phyloP scores from a whole-genome alignment of 2,329 filamentous ascomycete genomes.

The Colletotrichum endophyticum region DNA sequence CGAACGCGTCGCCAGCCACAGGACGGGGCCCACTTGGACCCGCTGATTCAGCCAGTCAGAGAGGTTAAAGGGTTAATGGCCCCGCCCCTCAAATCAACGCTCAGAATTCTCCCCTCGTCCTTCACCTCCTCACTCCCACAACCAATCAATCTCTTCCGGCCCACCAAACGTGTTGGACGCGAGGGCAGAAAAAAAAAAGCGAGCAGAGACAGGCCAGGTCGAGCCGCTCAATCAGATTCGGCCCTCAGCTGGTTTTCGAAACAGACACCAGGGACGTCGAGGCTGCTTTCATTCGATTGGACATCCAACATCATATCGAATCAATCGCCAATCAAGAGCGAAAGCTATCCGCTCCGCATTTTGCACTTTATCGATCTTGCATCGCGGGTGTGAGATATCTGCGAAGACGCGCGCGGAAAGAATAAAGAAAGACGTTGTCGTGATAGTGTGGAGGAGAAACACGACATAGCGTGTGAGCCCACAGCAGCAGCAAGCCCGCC shows the following conservation, averaged over 20 bases:
- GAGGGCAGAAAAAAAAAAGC: slow-evolving; percentile 20
- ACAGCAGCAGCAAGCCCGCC: neutral
- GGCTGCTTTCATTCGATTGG: slow-evolving; percentile 13
- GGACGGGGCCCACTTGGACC: slow-evolving; percentile 36
- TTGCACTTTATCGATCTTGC: slow-evolving; percentile 18
- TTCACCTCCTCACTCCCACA: slow-evolving; percentile 47
- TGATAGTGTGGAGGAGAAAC: neutral
- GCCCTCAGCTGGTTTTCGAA: slow-evolving; percentile 14
- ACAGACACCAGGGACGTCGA: slow-evolving; percentile 11
- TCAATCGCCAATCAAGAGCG: slow-evolving; percentile 14
- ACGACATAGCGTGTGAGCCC: neutral
- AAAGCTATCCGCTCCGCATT: slow-evolving; percentile 15
- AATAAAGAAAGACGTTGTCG: neutral
- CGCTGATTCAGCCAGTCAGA: slow-evolving; percentile 58
- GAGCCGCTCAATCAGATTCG: slow-evolving; percentile 34
- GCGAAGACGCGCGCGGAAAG: neutral
- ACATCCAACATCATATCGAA: slow-evolving; percentile 2
- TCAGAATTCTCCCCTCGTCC: slow-evolving; percentile 48
- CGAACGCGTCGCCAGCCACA: neutral
- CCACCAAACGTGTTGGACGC: slow-evolving; percentile 35
- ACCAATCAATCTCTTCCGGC: slow-evolving; percentile 52
- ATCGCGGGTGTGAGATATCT: slow-evolving; percentile 3
- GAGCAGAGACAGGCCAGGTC: slow-evolving; percentile 18
- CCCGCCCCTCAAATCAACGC: slow-evolving; percentile 58
- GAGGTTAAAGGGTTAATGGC: slow-evolving; percentile 45